A percentile compares a stretch with the other conserved stretches of the same genome.
These are phyloP conservation scores for Inonotus hispidus DNA, from an alignment of 1,284 basidiomycete species.

Conservation along the genomic window DNA sequence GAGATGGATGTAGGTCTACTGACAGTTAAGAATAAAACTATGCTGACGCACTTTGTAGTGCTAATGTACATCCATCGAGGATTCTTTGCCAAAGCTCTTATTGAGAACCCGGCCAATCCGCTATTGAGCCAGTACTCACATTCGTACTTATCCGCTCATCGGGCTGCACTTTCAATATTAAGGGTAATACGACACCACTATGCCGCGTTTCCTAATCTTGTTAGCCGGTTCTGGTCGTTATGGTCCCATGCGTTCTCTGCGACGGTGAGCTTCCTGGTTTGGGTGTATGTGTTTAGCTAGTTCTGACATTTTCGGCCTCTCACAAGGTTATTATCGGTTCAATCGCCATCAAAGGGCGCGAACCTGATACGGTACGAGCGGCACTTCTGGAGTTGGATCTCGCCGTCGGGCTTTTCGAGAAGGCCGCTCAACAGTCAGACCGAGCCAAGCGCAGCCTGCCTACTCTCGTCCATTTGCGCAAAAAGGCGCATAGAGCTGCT, in stretches of 20 bases:
- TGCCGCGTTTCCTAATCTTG: slow-evolving; percentile 18
- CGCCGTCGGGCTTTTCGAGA: slow-evolving; percentile 23
- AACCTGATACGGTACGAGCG: slow-evolving; percentile 18
- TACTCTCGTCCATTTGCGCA: slow-evolving; percentile 14
- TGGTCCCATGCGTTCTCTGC: slow-evolving; percentile 25
- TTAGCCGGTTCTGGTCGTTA: slow-evolving; percentile 22
- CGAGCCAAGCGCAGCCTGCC: slow-evolving; percentile 23
- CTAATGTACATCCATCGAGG: slow-evolving; percentile 24
- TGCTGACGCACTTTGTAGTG: slow-evolving; percentile 9
- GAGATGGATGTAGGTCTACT: slow-evolving; percentile 13
- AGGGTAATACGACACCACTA: slow-evolving; percentile 20
- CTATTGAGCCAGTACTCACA: slow-evolving; percentile 23
- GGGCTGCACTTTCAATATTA: slow-evolving; percentile 21
- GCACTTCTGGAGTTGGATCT: slow-evolving; percentile 23
- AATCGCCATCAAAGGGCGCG: slow-evolving; percentile 20
- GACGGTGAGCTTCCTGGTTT: slow-evolving; percentile 18
- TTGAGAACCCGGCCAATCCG: slow-evolving; percentile 23
- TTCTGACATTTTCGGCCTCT: neutral
- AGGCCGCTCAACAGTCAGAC: slow-evolving; percentile 20
- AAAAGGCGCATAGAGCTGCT: slow-evolving; percentile 16
- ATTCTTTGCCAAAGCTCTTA: slow-evolving; percentile 23
- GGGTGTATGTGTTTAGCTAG: neutral
- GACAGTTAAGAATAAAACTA: neutral
- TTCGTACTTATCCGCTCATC: slow-evolving; percentile 24
- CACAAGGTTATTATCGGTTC: slow-evolving; percentile 23